Conservation (phyloP, 768 basidiomycete species). For the Suillus sp. region DNA sequence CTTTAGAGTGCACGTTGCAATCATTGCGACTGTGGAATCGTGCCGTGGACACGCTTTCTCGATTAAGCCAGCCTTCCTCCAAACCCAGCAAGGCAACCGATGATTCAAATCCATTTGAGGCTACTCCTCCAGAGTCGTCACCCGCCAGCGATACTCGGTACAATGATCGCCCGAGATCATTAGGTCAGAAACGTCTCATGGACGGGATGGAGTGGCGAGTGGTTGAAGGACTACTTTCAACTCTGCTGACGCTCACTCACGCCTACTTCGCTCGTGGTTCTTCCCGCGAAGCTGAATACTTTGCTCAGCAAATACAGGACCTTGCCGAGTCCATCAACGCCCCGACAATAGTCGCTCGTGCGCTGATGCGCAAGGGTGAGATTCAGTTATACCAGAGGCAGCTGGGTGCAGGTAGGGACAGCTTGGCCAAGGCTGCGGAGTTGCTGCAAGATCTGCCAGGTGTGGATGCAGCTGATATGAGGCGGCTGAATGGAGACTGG, state of each 20-base stretch:
- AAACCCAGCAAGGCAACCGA: slow-evolving; percentile 31
- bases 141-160: slow-evolving; percentile 43
- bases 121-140: slow-evolving; percentile 27
- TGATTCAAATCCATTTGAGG: slow-evolving; percentile 58
- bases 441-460: slow-evolving; percentile 50
- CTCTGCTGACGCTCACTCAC: slow-evolving; percentile 64
- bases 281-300: slow-evolving; percentile 82
- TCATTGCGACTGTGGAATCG: slow-evolving; percentile 81
- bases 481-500: slow-evolving; percentile 58
- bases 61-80: slow-evolving; percentile 48
- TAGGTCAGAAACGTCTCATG: slow-evolving; percentile 32
- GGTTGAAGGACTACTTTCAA: slow-evolving; percentile 67
- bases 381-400: slow-evolving; percentile 66
- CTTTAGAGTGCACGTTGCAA: slow-evolving; percentile 62
- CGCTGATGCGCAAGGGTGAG: slow-evolving; percentile 67
- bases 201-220: slow-evolving; percentile 76
- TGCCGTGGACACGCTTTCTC: slow-evolving; percentile 66
- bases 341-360: slow-evolving; percentile 63
- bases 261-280: slow-evolving; percentile 77
- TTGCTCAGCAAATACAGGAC: slow-evolving; percentile 73
- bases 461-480: slow-evolving; percentile 59
- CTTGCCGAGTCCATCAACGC: slow-evolving; percentile 71
- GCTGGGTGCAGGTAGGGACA: slow-evolving; percentile 56
- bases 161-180: slow-evolving; percentile 27
- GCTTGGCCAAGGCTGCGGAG: slow-evolving; percentile 51